Percentiles rank a stretch among this genome's conserved stretches.
Evolutionary conservation across 169 alveolate genomes (phyloP).

Genomic region (Perkinsus olseni): DNA sequence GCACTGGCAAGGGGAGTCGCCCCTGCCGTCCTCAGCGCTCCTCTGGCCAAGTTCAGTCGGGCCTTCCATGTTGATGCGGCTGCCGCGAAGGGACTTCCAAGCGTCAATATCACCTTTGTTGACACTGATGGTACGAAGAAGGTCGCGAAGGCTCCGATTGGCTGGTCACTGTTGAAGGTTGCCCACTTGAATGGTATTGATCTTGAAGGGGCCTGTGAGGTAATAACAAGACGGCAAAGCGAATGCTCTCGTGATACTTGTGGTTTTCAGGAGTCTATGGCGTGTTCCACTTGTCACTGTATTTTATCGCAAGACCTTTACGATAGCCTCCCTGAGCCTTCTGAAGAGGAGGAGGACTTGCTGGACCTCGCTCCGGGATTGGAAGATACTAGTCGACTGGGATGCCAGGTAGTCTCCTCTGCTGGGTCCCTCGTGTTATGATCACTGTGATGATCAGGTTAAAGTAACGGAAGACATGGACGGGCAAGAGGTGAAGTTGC

Average conservation of each 20-base stretch:
- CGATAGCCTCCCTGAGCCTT: constrained; percentile 70
- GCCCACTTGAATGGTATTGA: constrained; percentile 53
- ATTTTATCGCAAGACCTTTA: constrained; percentile 72
- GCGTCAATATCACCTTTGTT: constrained; percentile 31
- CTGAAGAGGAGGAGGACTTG: constrained; percentile 83
- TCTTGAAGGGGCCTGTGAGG: constrained; percentile 40
- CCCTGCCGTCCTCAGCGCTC: neutral
- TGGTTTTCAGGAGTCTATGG: neutral
- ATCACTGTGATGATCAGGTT: constrained; percentile 71
- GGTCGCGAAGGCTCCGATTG: constrained; percentile 49
- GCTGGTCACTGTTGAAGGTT: constrained; percentile 48
- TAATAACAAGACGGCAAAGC: too few relatives aligned
- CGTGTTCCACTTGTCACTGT: constrained; percentile 84
- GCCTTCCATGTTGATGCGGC: neutral
- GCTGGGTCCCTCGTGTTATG: neutral
- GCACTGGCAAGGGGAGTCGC: neutral
- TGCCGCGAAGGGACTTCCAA: neutral
- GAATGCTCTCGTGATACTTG: neutral
- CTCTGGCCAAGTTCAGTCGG: neutral
- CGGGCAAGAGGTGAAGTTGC: constrained; percentile 67
- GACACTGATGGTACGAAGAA: constrained; percentile 46
- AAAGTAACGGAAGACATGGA: constrained; percentile 62
- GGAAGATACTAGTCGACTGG: constrained; percentile 56
- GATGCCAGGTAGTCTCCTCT: neutral
- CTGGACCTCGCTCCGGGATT: constrained; percentile 88